Evolutionary conservation across 2,329 filamentous ascomycete species (phyloP).

Genomic region (Thyridium curvatum): DNA sequence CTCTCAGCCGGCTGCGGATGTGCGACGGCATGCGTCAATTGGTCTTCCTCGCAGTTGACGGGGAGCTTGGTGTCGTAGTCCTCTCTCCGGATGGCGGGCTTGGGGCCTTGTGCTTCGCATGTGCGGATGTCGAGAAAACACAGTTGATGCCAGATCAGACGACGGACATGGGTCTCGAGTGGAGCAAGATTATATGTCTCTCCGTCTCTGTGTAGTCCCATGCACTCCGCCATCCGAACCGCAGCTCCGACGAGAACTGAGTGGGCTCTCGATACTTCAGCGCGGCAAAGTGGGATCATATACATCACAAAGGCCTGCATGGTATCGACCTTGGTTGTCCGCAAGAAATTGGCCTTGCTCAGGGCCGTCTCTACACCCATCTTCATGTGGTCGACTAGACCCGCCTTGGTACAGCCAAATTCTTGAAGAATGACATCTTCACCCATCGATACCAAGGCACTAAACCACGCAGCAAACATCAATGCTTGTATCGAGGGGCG

Average conservation of each 20-base stretch:
- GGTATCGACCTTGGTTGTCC: constrained; percentile 65
- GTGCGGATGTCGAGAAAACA: constrained; percentile 72
- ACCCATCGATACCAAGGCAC: constrained; percentile 60
- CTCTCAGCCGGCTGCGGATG: constrained; percentile 38
- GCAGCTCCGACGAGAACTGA: constrained; percentile 67
- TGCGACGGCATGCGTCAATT: constrained; percentile 40
- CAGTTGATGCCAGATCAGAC: constrained; percentile 71
- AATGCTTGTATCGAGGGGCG: constrained; percentile 59
- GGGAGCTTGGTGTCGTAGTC: constrained; percentile 72
- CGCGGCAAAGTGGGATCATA: constrained; percentile 65
- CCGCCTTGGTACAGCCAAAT: constrained; percentile 47
- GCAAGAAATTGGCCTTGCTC: constrained; percentile 62
- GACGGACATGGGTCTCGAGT: constrained; percentile 64
- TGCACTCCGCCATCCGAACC: constrained; percentile 69
- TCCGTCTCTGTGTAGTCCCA: constrained; percentile 69
- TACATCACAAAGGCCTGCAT: constrained; percentile 75
- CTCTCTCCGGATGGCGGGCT: constrained; percentile 63
- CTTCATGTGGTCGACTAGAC: constrained; percentile 56
- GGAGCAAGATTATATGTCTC: constrained; percentile 58
- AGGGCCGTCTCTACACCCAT: constrained; percentile 62
- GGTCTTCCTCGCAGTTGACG: constrained; percentile 61
- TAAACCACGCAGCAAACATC: constrained; percentile 64
- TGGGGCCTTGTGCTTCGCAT: constrained; percentile 67
- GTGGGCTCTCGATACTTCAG: constrained; percentile 67
- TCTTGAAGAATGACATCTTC: constrained; percentile 43